Percentiles rank a stretch among this genome's conserved stretches.
Evolutionary conservation across 1,139 yeast species (phyloP).

Genomic region (Hansenula sp.): DNA sequence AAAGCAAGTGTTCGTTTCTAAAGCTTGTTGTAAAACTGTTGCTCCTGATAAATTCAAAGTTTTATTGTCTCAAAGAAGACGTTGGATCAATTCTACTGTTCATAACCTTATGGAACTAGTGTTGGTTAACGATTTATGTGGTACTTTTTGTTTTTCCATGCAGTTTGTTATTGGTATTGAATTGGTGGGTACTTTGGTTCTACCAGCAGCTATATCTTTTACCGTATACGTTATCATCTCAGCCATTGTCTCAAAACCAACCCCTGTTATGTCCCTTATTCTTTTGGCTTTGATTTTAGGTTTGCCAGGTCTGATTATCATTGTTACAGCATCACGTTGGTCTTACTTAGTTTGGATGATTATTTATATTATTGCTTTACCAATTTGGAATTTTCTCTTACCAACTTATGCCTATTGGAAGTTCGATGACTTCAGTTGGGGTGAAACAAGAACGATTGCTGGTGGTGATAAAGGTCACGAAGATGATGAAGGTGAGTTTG

Average conservation of each 20-base stretch:
- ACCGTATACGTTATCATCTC: slow-evolving; percentile 77
- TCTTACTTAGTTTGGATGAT: slow-evolving; percentile 80
- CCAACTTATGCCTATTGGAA: slow-evolving; percentile 94
- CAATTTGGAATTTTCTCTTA: slow-evolving; percentile 91
- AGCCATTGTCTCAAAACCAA: slow-evolving; percentile 77
- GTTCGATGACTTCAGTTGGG: slow-evolving; percentile 98
- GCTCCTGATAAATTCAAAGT: slow-evolving; percentile 84
- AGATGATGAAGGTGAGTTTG: slow-evolving; percentile 75
- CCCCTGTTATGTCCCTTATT: slow-evolving; percentile 77
- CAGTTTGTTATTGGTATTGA: slow-evolving; percentile 89
- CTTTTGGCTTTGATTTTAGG: slow-evolving; percentile 84
- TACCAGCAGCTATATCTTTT: slow-evolving; percentile 89
- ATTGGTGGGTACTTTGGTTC: slow-evolving; percentile 82
- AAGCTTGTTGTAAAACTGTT: slow-evolving; percentile 92
- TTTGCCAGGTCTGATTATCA: slow-evolving; percentile 81
- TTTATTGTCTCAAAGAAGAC: slow-evolving; percentile 88
- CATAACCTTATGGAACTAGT: slow-evolving; percentile 92
- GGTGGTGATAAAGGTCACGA: slow-evolving; percentile 69
- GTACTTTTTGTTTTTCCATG: slow-evolving; percentile 97
- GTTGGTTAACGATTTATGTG: slow-evolving; percentile 87
- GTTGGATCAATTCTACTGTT: slow-evolving; percentile 98
- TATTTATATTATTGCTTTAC: slow-evolving; percentile 77
- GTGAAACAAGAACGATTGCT: slow-evolving; percentile 86
- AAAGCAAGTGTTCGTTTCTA: slow-evolving; percentile 88
- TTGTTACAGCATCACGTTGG: slow-evolving; percentile 80